These are phyloP conservation scores for Chenopodium quinoa DNA, from an alignment of 148 eudicot genomes.

Conservation along the genomic window DNA sequence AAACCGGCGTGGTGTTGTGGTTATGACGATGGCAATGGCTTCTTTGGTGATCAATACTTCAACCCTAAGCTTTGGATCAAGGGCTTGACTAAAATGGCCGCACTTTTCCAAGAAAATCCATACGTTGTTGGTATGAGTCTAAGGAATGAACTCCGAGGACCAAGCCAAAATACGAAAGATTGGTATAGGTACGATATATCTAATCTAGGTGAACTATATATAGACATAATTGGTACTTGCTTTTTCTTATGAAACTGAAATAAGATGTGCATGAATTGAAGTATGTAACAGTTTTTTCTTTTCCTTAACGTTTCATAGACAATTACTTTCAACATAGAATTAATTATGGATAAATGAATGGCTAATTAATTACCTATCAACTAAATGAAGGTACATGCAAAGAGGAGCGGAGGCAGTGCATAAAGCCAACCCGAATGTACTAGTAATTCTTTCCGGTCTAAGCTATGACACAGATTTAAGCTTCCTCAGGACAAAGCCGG, in stretches of 20 bases:
- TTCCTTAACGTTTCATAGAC: too few species aligned
- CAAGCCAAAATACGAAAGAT: slow-evolving; percentile 53
- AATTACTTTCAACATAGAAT: too few species aligned
- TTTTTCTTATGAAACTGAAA: too few species aligned
- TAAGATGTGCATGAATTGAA: too few species aligned
- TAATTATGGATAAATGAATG: too few species aligned
- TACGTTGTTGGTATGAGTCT: slow-evolving; percentile 86
- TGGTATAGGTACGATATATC: slow-evolving; percentile 64
- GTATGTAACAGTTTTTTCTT: too few species aligned
- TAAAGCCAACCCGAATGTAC: slow-evolving; percentile 65
- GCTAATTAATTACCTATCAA: too few species aligned
- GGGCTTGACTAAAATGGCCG: slow-evolving; percentile 68
- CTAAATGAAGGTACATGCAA: slow-evolving; percentile 70
- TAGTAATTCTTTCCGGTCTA: slow-evolving; percentile 77
- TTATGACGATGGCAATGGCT: slow-evolving; percentile 69
- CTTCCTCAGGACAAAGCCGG: slow-evolving; percentile 40
- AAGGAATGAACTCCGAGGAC: slow-evolving; percentile 92
- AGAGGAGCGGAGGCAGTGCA: slow-evolving; percentile 86
- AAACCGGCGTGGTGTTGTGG: slow-evolving; percentile 93
- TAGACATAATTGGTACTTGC: too few species aligned
- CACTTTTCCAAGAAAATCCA: slow-evolving; percentile 49
- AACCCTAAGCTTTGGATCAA: slow-evolving; percentile 63
- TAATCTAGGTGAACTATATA: neutral
- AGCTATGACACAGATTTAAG: slow-evolving; percentile 60
- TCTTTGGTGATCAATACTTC: slow-evolving; percentile 75